A percentile compares a stretch with the other conserved stretches of the same genome.
phyloP scores from a whole-genome alignment of 2,329 filamentous ascomycete genomes.

The Diaporthe amygdali region DNA sequence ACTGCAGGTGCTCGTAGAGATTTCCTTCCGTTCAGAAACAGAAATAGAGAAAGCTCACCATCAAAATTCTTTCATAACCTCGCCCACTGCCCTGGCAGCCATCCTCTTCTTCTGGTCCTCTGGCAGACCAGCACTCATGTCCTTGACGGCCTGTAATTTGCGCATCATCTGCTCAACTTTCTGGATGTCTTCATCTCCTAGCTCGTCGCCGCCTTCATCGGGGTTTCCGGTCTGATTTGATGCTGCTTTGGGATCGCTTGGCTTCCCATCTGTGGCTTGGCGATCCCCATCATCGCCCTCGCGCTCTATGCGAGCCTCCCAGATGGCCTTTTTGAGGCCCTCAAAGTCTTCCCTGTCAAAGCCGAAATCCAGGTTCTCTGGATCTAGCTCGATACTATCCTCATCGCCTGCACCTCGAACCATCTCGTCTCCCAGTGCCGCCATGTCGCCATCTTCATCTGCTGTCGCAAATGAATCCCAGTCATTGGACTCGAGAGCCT shows the following conservation, averaged over 20 bases:
- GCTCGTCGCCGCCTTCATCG: constrained; percentile 39
- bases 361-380: constrained; percentile 56
- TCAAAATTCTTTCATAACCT: constrained; percentile 67
- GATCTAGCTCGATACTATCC: constrained; percentile 45
- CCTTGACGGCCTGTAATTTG: constrained; percentile 65
- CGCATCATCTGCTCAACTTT: constrained; percentile 69
- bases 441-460: constrained; percentile 40
- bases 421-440: constrained; percentile 30
- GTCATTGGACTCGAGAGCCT: constrained; percentile 70
- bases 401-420: constrained; percentile 32
- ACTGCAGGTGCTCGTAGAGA: neutral
- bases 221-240: constrained; percentile 33
- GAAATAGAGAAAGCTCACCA: neutral
- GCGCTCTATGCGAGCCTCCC: constrained; percentile 41
- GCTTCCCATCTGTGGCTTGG: neutral
- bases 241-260: neutral
- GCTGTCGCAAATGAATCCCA: constrained; percentile 51
- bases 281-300: constrained; percentile 27
- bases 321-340: constrained; percentile 58
- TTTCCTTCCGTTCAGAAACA: neutral
- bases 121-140: constrained; percentile 63
- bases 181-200: constrained; percentile 57
- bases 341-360: constrained; percentile 59
- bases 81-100: constrained; percentile 65
- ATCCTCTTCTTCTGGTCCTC: constrained; percentile 65